phyloP scores from a whole-genome alignment of 768 basidiomycete species.

The Porphyrellus cyaneotinctus region DNA sequence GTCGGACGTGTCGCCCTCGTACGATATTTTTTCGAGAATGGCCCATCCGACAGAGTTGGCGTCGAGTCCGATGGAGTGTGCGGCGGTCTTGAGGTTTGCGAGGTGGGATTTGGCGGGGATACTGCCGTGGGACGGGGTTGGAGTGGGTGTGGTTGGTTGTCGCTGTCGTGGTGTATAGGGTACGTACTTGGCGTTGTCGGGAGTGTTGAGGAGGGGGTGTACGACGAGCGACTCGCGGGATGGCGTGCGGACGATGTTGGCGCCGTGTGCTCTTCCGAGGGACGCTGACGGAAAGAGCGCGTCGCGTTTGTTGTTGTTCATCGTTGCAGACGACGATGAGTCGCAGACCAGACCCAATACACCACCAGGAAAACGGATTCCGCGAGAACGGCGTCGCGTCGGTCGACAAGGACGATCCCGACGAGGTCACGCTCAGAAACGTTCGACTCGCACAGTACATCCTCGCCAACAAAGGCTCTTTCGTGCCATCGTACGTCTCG shows the following conservation, averaged over 20 bases:
- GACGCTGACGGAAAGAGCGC: not conserved
- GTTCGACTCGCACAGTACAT: constrained; percentile 39
- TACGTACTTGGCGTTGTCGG: constrained; percentile 48
- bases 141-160: constrained; percentile 26
- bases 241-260: constrained; percentile 37
- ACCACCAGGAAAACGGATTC: constrained; percentile 22
- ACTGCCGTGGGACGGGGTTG: not conserved
- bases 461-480: constrained; percentile 36
- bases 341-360: constrained; percentile 6
- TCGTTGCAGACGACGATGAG: not conserved
- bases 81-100: constrained; percentile 69
- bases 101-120: constrained; percentile 53
- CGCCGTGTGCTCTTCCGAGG: not conserved
- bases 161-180: constrained; percentile 78
- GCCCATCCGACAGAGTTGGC: constrained; percentile 66
- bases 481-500: constrained; percentile 41
- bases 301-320: constrained; percentile 32
- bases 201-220: constrained; percentile 57
- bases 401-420: constrained; percentile 16
- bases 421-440: constrained; percentile 27
- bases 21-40: constrained; percentile 67
- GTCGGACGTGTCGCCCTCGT: constrained; percentile 43
- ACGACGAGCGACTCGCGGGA: constrained; percentile 56
- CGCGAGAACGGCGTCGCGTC: constrained; percentile 11
- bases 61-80: constrained; percentile 65